phyloP scores from a whole-genome alignment of 805 yeast species.

The Starmerella geochares region DNA sequence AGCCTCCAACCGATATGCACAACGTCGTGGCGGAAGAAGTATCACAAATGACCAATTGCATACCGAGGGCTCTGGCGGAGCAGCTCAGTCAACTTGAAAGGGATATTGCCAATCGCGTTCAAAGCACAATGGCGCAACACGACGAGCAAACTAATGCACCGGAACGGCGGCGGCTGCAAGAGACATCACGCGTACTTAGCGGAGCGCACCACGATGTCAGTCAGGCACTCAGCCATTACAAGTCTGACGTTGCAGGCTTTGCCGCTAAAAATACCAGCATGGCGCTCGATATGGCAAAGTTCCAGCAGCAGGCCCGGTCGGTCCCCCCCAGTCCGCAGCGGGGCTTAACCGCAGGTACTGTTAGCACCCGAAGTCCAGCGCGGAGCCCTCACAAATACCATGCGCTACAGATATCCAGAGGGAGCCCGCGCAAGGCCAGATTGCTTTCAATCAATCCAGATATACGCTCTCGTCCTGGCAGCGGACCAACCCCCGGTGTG shows the following conservation, averaged over 20 bases:
- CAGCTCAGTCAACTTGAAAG: background rate
- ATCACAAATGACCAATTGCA: background rate
- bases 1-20: background rate
- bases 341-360: background rate
- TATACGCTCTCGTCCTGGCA: background rate
- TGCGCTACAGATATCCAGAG: background rate
- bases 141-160: background rate
- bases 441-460: background rate
- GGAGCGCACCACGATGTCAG: background rate
- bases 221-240: background rate
- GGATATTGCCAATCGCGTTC: background rate
- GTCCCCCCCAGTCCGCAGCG: constrained; percentile 1
- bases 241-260: background rate
- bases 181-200: background rate
- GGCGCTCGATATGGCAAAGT: background rate
- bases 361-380: background rate
- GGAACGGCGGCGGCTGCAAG: background rate
- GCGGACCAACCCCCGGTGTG: background rate
- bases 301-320: background rate
- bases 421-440: background rate
- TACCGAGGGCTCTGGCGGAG: background rate
- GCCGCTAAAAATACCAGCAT: background rate
- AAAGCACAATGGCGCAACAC: background rate
- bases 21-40: background rate
- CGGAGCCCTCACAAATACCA: background rate